Percentiles rank a stretch among this genome's conserved stretches.
Evolutionary conservation across 768 basidiomycete species (phyloP).

Genomic region (Termitomyces heimii): DNA sequence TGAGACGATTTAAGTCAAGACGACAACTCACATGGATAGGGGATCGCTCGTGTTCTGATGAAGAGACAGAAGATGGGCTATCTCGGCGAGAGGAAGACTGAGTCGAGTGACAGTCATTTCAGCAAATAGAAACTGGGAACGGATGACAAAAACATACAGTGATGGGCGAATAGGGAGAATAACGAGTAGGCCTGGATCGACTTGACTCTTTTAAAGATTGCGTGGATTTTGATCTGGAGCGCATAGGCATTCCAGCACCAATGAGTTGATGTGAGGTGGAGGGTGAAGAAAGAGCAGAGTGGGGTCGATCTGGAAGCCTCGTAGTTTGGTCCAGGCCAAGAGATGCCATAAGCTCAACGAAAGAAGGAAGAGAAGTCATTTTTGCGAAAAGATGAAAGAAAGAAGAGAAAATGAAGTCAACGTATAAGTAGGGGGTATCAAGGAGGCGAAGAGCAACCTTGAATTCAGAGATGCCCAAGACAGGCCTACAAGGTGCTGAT

Average conservation of each 20-base stretch:
- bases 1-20: neutral
- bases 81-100: constrained; percentile 39
- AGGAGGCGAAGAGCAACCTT: constrained; percentile 28
- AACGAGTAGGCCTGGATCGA: constrained; percentile 35
- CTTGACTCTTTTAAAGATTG: constrained; percentile 37
- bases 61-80: constrained; percentile 42
- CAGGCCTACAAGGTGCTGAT: constrained; percentile 31
- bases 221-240: constrained; percentile 36
- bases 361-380: constrained; percentile 79
- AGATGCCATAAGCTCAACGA: constrained; percentile 82
- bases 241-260: constrained; percentile 25
- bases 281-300: constrained; percentile 40
- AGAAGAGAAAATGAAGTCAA: constrained; percentile 27
- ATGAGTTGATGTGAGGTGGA: constrained; percentile 30
- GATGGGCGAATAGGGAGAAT: constrained; percentile 43
- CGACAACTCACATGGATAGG: constrained; percentile 26
- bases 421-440: constrained; percentile 15
- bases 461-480: constrained; percentile 16
- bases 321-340: constrained; percentile 56
- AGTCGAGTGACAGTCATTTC: neutral
- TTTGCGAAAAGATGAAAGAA: constrained; percentile 18
- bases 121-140: neutral
- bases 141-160: constrained; percentile 24
- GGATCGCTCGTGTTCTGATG: constrained; percentile 31
- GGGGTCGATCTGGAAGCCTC: constrained; percentile 27